Percentiles rank a stretch among this genome's conserved stretches.
These are phyloP conservation scores for Geotrichum cucujoidarum DNA, from an alignment of 1,139 yeast species.

Conservation along the genomic window DNA sequence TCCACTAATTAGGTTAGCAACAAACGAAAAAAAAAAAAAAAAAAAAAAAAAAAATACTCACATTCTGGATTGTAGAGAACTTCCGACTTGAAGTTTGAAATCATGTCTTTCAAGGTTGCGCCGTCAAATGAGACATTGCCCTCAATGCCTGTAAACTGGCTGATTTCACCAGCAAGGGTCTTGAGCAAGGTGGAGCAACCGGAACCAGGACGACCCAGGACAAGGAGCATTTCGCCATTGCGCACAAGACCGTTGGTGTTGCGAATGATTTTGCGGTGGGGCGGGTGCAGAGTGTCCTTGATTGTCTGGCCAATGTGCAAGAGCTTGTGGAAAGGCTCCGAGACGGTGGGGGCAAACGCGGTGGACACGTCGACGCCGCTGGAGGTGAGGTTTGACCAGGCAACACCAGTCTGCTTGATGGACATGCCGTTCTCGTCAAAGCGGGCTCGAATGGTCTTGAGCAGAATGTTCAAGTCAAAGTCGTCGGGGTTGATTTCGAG, in stretches of 20 bases:
- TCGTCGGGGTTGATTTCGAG: conserved; percentile 41
- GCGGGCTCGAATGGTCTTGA: conserved; percentile 33
- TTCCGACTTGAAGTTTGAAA: conserved; percentile 44
- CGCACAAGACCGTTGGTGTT: conserved; percentile 21
- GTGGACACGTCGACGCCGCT: conserved; percentile 51
- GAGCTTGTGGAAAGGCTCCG: conserved; percentile 40
- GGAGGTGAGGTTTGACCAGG: conserved; percentile 44
- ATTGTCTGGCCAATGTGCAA: conserved; percentile 31
- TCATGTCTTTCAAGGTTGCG: conserved; percentile 45
- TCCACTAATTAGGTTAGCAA: conserved; percentile 33
- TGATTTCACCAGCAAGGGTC: conserved; percentile 48
- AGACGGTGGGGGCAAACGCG: conserved; percentile 47
- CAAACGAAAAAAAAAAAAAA: neutral
- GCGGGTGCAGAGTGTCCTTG: conserved; percentile 20
- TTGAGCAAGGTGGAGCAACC: conserved; percentile 57
- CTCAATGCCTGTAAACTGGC: conserved; percentile 35
- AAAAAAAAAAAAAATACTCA: conserved; percentile 39
- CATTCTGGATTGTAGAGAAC: conserved; percentile 53
- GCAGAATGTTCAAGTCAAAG: conserved; percentile 41
- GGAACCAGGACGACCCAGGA: conserved; percentile 60
- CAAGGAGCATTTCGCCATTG: conserved; percentile 53
- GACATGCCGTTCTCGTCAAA: conserved; percentile 43
- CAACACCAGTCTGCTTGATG: conserved; percentile 47
- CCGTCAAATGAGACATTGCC: conserved; percentile 50
- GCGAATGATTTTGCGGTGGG: conserved; percentile 17